A percentile compares a stretch with the other conserved stretches of the same genome.
Conservation (phyloP, 495 filamentous ascomycete genomes). For the Neurospora sp. region DNA sequence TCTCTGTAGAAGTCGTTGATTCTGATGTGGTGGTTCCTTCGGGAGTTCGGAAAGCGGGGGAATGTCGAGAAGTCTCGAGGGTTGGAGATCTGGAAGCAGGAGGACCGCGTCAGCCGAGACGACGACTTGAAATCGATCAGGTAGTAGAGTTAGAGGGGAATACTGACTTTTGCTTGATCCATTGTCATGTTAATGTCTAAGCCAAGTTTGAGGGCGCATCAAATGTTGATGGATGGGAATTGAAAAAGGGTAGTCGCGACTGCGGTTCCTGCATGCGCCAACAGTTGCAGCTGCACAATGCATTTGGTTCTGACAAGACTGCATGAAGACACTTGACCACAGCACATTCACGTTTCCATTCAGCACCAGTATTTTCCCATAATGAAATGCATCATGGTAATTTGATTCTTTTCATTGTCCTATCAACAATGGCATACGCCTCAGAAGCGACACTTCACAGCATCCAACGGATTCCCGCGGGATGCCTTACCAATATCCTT, state of each 20-base stretch:
- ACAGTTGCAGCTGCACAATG: neutral
- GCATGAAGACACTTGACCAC: neutral
- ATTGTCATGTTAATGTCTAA: neutral
- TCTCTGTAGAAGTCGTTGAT: neutral
- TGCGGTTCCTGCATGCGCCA: neutral
- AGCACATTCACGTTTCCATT: neutral
- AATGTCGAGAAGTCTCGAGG: neutral
- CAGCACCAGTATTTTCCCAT: neutral
- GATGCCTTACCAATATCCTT: neutral
- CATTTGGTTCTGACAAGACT: neutral
- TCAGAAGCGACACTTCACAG: neutral
- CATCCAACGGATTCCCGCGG: neutral
- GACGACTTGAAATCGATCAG: neutral
- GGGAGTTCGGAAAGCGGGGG: neutral
- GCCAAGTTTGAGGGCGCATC: neutral
- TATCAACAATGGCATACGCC: neutral
- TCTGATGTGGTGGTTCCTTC: neutral
- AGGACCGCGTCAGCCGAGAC: neutral
- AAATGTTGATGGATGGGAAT: neutral
- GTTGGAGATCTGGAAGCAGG: neutral
- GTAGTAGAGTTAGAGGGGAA: neutral
- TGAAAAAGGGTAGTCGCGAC: neutral
- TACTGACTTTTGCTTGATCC: neutral
- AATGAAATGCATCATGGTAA: neutral
- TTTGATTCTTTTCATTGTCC: neutral